phyloP scores from a whole-genome alignment of 805 yeast species.

The Ogataea degrootiae region DNA sequence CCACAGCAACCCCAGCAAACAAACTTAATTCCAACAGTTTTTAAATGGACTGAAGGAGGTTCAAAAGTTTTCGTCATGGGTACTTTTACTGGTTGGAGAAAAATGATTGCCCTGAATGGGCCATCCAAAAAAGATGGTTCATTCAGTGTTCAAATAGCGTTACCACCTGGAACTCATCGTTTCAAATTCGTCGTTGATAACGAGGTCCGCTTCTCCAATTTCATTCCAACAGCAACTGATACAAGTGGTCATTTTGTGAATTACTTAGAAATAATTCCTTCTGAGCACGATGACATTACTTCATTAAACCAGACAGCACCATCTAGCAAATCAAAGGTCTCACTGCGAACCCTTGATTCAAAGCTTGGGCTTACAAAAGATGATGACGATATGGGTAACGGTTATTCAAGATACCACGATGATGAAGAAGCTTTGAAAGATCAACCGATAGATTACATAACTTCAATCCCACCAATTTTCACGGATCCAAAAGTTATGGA shows the following conservation, averaged over 20 bases:
- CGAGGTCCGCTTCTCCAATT: slow-evolving; percentile 83
- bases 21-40: slow-evolving; percentile 49
- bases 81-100: slow-evolving; percentile 96
- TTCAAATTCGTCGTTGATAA: slow-evolving; percentile 92
- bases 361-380: slow-evolving; percentile 59
- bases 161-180: slow-evolving; percentile 89
- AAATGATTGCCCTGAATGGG: slow-evolving; percentile 81
- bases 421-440: slow-evolving; percentile 36
- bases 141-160: slow-evolving; percentile 64
- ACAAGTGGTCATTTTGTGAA: slow-evolving; percentile 95
- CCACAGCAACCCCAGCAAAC: slow-evolving; percentile 18
- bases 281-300: slow-evolving; percentile 24
- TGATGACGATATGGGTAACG: slow-evolving; percentile 80
- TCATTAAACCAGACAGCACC: slow-evolving; percentile 13
- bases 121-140: slow-evolving; percentile 45
- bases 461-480: slow-evolving; percentile 75
- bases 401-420: slow-evolving; percentile 72
- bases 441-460: slow-evolving; percentile 44
- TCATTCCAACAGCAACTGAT: slow-evolving; percentile 93
- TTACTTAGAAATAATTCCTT: slow-evolving; percentile 65
- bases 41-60: slow-evolving; percentile 97
- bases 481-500: slow-evolving; percentile 86
- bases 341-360: slow-evolving; percentile 46
- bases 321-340: slow-evolving; percentile 21
- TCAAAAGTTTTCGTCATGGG: slow-evolving; percentile 93